A percentile compares a stretch with the other conserved stretches of the same genome.
These are phyloP conservation scores for Centaurea solstitialis DNA, from an alignment of 129 eudicot genomes.

Conservation along the genomic window DNA sequence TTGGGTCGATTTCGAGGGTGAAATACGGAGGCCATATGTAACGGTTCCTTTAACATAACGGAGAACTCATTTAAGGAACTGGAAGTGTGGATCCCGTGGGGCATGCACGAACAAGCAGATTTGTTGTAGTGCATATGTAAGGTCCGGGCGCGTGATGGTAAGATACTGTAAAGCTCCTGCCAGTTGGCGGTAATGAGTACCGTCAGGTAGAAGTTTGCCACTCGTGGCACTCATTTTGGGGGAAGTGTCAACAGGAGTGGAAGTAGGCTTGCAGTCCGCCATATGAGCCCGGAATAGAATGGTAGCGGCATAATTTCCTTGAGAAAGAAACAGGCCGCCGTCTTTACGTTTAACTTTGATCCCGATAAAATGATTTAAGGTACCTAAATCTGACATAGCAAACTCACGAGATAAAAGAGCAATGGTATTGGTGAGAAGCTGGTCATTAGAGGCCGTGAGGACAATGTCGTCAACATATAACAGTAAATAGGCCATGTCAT, in stretches of 20 bases:
- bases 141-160: background rate
- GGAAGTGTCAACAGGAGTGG: background rate
- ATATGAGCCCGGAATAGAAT: background rate
- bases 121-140: background rate
- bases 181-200: background rate
- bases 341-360: background rate
- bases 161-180: background rate
- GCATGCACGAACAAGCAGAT: background rate
- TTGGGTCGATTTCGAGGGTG: background rate
- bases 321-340: background rate
- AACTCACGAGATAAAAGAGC: background rate
- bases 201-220: background rate
- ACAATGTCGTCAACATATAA: too few relatives aligned
- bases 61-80: background rate
- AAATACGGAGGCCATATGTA: background rate
- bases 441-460: too few relatives aligned
- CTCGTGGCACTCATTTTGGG: too few relatives aligned
- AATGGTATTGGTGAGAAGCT: too few relatives aligned
- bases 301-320: background rate
- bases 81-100: background rate
- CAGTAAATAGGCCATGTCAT: too few relatives aligned
- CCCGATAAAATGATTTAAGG: background rate
- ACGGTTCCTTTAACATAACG: slow-evolving; percentile 4
- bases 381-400: background rate
- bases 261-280: background rate